Conservation (phyloP, 2,329 filamentous ascomycete species). For the Fusarium multiceps region DNA sequence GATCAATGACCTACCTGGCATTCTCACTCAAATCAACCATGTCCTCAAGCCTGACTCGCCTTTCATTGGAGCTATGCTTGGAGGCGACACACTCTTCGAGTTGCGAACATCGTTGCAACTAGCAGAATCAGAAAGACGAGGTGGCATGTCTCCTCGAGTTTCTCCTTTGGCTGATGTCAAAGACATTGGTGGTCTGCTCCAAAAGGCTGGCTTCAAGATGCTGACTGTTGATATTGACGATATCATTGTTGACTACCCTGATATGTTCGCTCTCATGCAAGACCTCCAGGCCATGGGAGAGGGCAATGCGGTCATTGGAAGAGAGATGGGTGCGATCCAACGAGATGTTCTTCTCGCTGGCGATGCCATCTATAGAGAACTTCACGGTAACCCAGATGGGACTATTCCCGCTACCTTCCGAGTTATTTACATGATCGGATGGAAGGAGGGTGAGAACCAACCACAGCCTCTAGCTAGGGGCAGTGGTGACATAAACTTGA, state of each 20-base stretch:
- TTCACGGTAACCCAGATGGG: slow-evolving; percentile 85
- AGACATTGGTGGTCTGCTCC: slow-evolving; percentile 88
- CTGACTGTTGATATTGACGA: slow-evolving; percentile 97
- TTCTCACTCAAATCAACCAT: slow-evolving; percentile 85
- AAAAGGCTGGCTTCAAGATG: slow-evolving; percentile 91
- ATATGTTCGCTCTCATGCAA: slow-evolving; percentile 89
- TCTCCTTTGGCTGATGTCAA: slow-evolving; percentile 92
- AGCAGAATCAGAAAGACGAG: slow-evolving; percentile 87
- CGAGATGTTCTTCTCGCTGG: slow-evolving; percentile 88
- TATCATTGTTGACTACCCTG: slow-evolving; percentile 93
- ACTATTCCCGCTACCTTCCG: slow-evolving; percentile 90
- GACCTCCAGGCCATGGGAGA: slow-evolving; percentile 98
- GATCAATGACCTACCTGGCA: slow-evolving; percentile 94
- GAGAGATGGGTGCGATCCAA: slow-evolving; percentile 81
- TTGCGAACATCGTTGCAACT: slow-evolving; percentile 92
- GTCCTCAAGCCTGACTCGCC: slow-evolving; percentile 90
- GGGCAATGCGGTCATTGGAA: slow-evolving; percentile 86
- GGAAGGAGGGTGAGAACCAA: slow-evolving; percentile 87
- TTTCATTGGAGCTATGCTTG: slow-evolving; percentile 96
- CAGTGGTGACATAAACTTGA: slow-evolving; percentile 87
- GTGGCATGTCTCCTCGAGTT: slow-evolving; percentile 91
- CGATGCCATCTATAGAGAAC: slow-evolving; percentile 86
- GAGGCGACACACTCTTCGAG: slow-evolving; percentile 93
- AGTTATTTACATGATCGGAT: slow-evolving; percentile 98
- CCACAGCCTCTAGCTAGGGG: slow-evolving; percentile 83